phyloP scores from a whole-genome alignment of 495 filamentous ascomycete species.

The Annulohypoxylon maeteangense region DNA sequence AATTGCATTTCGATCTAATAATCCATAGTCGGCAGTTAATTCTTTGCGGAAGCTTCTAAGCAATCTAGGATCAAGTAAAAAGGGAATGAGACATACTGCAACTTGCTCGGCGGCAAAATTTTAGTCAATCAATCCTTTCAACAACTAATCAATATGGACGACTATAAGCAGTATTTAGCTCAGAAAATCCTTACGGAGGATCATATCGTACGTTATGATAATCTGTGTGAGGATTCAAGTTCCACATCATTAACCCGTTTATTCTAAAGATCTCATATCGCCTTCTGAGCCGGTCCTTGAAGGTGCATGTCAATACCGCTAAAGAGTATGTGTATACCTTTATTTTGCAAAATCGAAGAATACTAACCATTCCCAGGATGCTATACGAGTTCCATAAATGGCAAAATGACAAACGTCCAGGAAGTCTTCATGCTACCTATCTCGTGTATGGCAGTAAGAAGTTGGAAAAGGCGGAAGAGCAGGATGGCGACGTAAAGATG shows the following conservation, averaged over 20 bases:
- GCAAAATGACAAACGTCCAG: slow-evolving; percentile 81
- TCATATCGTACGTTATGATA: slow-evolving; percentile 67
- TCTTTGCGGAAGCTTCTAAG: too few relatives aligned
- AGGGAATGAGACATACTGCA: not conserved
- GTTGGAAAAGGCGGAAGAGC: slow-evolving; percentile 43
- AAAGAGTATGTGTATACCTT: slow-evolving; percentile 70
- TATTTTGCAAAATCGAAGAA: not conserved
- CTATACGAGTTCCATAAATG: slow-evolving; percentile 86
- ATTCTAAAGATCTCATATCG: slow-evolving; percentile 81
- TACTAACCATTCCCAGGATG: slow-evolving; percentile 66
- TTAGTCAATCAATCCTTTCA: not conserved
- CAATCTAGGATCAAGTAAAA: too few relatives aligned
- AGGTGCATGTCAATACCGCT: slow-evolving; percentile 82
- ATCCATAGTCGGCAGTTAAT: too few relatives aligned
- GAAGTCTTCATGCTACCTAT: slow-evolving; percentile 86
- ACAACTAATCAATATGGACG: slow-evolving; percentile 52
- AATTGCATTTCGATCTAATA: too few relatives aligned
- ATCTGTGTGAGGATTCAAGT: slow-evolving; percentile 6
- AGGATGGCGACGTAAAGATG: slow-evolving; percentile 79
- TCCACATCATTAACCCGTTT: slow-evolving; percentile 13
- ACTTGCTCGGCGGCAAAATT: not conserved
- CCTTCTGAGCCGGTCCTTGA: slow-evolving; percentile 77
- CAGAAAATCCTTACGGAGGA: slow-evolving; percentile 80
- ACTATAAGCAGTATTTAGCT: slow-evolving; percentile 77
- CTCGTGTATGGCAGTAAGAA: slow-evolving; percentile 73